These are phyloP conservation scores for Bolboschoenus planiculmis DNA, from an alignment of 176 grass and related monocot species.

Conservation along the genomic window DNA sequence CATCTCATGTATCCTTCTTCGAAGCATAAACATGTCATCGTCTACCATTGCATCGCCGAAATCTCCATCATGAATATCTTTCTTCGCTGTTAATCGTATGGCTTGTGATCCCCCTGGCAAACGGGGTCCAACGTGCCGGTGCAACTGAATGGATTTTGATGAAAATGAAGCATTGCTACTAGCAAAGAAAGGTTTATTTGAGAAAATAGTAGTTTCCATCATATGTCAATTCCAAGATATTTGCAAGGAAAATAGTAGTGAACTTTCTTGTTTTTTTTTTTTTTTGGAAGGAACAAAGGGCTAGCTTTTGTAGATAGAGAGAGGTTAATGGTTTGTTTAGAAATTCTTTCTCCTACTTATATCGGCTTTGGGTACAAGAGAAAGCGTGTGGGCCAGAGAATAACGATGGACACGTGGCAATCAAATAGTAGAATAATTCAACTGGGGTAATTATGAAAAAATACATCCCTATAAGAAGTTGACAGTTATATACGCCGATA, in stretches of 20 bases:
- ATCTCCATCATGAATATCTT: conserved; percentile 4
- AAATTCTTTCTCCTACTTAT: neutral
- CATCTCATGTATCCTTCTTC: conserved; percentile 48
- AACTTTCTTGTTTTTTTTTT: neutral
- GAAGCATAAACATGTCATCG: conserved; percentile 60
- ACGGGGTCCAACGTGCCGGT: neutral
- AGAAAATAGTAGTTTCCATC: conserved; percentile 17
- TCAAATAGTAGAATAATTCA: neutral
- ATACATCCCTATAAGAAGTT: too few relatives aligned
- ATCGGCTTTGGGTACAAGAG: neutral
- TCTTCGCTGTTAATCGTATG: conserved; percentile 2
- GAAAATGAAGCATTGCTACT: neutral
- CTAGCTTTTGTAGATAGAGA: neutral
- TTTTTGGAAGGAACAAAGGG: neutral
- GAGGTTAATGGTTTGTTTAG: neutral
- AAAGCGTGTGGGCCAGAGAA: conserved; percentile 3
- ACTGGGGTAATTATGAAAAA: too few relatives aligned
- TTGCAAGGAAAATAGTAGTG: neutral
- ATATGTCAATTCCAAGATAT: neutral
- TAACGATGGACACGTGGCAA: neutral
- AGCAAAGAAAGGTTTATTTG: neutral
- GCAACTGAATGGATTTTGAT: neutral
- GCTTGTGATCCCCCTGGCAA: neutral
- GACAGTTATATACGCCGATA: neutral
- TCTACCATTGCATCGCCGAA: conserved; percentile 46